Conservation (phyloP, 768 basidiomycete species). For the Gymnopilus dilepis region DNA sequence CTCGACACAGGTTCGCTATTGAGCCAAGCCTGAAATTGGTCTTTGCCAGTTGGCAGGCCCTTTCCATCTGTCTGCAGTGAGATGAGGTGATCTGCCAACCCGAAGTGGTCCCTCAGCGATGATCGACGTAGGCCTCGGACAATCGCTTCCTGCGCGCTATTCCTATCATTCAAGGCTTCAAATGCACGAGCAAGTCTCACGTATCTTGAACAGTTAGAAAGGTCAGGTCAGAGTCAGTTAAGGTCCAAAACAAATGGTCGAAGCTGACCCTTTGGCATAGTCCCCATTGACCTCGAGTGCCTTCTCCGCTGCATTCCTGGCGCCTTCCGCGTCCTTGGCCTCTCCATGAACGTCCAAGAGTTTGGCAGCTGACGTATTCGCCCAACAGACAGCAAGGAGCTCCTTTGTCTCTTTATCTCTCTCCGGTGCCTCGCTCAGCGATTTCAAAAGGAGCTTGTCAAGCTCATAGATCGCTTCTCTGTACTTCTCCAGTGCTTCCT, state of each 20-base stretch:
- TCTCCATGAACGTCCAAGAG: conserved; percentile 8
- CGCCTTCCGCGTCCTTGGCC: conserved; percentile 5
- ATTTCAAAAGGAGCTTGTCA: conserved; percentile 6
- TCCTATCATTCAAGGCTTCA: conserved; percentile 6
- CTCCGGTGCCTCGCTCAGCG: conserved; percentile 2
- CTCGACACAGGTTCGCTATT: neutral
- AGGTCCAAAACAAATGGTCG: neutral
- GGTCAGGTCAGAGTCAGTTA: too few species aligned
- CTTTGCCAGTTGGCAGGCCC: conserved; percentile 9
- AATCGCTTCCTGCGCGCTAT: conserved; percentile 11
- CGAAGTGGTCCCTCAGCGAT: conserved; percentile 8
- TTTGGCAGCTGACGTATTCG: conserved; percentile 13
- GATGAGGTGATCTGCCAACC: conserved; percentile 14
- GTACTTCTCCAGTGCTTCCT: conserved; percentile 8
- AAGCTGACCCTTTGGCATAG: conserved; percentile 16
- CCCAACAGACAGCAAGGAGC: conserved; percentile 9
- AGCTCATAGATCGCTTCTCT: conserved; percentile 8
- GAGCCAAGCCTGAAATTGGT: neutral
- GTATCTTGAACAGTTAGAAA: too few species aligned
- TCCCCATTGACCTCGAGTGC: conserved; percentile 7
- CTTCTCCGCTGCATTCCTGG: conserved; percentile 3
- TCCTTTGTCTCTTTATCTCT: conserved; percentile 10
- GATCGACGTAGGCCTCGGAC: conserved; percentile 6
- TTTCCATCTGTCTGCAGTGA: conserved; percentile 12
- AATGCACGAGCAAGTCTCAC: conserved; percentile 11